A percentile compares a stretch with the other conserved stretches of the same genome.
Evolutionary conservation across 805 yeast genomes (phyloP).

Genomic region (Peterozyma xylosa): DNA sequence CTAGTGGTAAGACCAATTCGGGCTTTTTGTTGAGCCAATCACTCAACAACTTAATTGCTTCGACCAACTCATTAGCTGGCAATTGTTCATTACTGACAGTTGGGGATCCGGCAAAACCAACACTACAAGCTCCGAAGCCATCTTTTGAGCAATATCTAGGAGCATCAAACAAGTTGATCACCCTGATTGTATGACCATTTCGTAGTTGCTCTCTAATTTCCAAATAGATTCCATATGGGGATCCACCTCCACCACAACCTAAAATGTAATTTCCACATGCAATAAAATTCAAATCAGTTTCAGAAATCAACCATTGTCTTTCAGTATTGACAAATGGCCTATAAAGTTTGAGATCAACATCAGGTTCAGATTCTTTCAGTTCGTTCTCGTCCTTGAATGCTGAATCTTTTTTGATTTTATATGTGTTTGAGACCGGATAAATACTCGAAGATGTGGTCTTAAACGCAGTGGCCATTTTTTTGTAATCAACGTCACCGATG

Average conservation of each 20-base stretch:
- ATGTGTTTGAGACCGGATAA: slow-evolving; percentile 1
- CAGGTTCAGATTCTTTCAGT: slow-evolving; percentile 6
- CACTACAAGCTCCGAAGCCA: slow-evolving; percentile 9
- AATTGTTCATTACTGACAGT: slow-evolving; percentile 37
- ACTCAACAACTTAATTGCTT: slow-evolving; percentile 21
- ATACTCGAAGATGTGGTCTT: slow-evolving; percentile 2
- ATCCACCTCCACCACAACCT: slow-evolving; percentile 48
- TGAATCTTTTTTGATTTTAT: slow-evolving; percentile 9
- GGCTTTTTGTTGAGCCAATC: slow-evolving; percentile 16
- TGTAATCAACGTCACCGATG: slow-evolving; percentile 38
- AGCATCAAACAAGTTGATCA: slow-evolving; percentile 28
- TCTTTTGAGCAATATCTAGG: slow-evolving; percentile 12
- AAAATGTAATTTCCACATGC: slow-evolving; percentile 36
- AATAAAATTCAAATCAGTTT: slow-evolving; percentile 31
- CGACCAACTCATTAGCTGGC: slow-evolving; percentile 27
- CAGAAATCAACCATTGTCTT: slow-evolving; percentile 31
- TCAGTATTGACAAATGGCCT: slow-evolving; percentile 20
- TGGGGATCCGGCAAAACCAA: slow-evolving; percentile 32
- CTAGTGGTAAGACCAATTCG: slow-evolving; percentile 23
- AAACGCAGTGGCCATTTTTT: slow-evolving; percentile 11
- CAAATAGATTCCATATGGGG: slow-evolving; percentile 32
- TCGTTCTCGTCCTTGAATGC: slow-evolving; percentile 6
- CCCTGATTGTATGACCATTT: slow-evolving; percentile 24
- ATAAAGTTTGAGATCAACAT: slow-evolving; percentile 20
- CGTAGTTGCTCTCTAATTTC: slow-evolving; percentile 25